These are phyloP conservation scores for Taxillus chinensis DNA, from an alignment of 164 flowering plant species.

Conservation along the genomic window DNA sequence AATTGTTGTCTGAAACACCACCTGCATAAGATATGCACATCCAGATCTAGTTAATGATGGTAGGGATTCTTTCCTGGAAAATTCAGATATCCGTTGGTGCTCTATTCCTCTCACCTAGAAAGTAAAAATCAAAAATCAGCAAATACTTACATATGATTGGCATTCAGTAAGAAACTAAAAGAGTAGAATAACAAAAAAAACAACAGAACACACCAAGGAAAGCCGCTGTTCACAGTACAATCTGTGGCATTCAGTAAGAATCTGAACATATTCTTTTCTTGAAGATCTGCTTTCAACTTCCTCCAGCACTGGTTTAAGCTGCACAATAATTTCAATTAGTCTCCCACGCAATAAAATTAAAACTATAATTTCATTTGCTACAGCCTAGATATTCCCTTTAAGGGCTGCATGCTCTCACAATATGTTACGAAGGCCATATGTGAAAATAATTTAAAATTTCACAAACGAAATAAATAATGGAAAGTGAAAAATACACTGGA, in stretches of 20 bases:
- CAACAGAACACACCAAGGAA: slow-evolving; percentile 17
- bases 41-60: slow-evolving; percentile 96
- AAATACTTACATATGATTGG: not conserved
- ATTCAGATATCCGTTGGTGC: slow-evolving; percentile 81
- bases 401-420: too few relatives aligned
- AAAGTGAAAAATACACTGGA: too few relatives aligned
- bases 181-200: not conserved
- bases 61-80: slow-evolving; percentile 80
- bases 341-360: too few relatives aligned
- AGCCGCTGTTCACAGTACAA: slow-evolving; percentile 94
- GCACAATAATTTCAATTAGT: slow-evolving; percentile 13
- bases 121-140: slow-evolving; percentile 8
- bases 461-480: too few relatives aligned
- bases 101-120: slow-evolving; percentile 71
- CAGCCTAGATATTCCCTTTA: too few relatives aligned
- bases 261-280: slow-evolving; percentile 79
- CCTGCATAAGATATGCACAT: slow-evolving; percentile 95
- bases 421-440: too few relatives aligned
- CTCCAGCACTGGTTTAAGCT: slow-evolving; percentile 80
- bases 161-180: not conserved
- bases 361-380: too few relatives aligned
- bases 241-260: slow-evolving; percentile 86
- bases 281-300: slow-evolving; percentile 89
- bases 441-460: too few relatives aligned
- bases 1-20: slow-evolving; percentile 14